phyloP scores from a whole-genome alignment of 768 basidiomycete species.

The Tulasnella sp. region DNA sequence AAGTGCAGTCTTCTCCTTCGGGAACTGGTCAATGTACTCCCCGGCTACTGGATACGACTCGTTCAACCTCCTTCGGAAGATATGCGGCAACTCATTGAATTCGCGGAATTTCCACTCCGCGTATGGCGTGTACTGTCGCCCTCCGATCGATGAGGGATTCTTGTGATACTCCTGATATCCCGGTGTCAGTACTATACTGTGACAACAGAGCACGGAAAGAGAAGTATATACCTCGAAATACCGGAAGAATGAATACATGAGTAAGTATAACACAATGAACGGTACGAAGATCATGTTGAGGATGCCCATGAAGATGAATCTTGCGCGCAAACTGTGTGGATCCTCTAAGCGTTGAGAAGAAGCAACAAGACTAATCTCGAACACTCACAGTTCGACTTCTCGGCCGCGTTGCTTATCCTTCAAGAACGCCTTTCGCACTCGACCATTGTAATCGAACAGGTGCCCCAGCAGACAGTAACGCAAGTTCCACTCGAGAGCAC shows the following conservation, averaged over 20 bases:
- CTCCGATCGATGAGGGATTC: conserved; percentile 90
- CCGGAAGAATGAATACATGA: conserved; percentile 99
- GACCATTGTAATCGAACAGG: conserved; percentile 81
- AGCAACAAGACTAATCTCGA: not conserved
- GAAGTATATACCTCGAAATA: conserved; percentile 79
- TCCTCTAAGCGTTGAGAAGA: not conserved
- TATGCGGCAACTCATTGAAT: conserved; percentile 94
- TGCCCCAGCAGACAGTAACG: conserved; percentile 93
- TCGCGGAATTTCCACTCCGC: conserved; percentile 99
- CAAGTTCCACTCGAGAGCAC: conserved; percentile 94
- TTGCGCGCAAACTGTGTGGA: conserved; percentile 50
- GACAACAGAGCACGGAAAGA: not conserved
- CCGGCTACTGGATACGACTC: conserved; percentile 83
- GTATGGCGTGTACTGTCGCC: conserved; percentile 84
- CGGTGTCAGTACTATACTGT: not conserved
- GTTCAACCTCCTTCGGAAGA: conserved; percentile 77
- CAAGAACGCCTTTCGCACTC: conserved; percentile 83
- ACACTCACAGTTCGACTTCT: not conserved
- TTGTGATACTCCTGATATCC: conserved; percentile 89
- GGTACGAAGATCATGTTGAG: conserved; percentile 93
- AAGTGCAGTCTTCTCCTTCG: conserved; percentile 84
- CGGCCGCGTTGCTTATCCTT: conserved; percentile 61
- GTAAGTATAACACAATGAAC: conserved; percentile 89
- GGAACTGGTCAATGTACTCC: conserved; percentile 96
- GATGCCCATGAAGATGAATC: conserved; percentile 95